Evolutionary conservation across 768 basidiomycete species (phyloP), one percentile per base, ranked within the genome.

Genomic region (Tubosaeta brunneosetosa): DNA sequence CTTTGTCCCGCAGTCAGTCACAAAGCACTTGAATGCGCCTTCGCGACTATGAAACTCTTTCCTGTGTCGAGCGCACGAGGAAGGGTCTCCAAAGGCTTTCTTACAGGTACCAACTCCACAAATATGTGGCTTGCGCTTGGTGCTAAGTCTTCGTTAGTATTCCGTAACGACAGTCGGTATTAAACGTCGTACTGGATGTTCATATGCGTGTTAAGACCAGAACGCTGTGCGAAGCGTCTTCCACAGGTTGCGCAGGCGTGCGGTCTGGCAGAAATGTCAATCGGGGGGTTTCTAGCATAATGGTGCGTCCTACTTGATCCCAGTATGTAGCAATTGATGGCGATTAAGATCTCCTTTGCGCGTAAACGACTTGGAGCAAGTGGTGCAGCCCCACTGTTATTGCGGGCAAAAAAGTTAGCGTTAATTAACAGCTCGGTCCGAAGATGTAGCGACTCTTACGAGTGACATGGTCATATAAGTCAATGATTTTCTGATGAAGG

Each of bases 31-130:
- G 56, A 77, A 81, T 26, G 69, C 70, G 26, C 73, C 73, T 25
- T 70, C 53, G 3, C 64, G 64, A 16, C 63, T 57, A 60, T 88
- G 86, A 3, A 72, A 77, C 66, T 87, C 85, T 61, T 77, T 80
- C 50, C 75, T 73, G 59, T 88, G 86, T 9, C 86, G 82, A 29
- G 79, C 71, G 56, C 82, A 72, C 42, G 86, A 87, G 0, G 86
- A 88, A 11, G 84, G 86, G 59, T 88, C 86, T 13, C 80, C 80
- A 57, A 88, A 88, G 13, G 71, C 65, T 29, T 77, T 71, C 10
- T 48, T 51, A 60, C 86, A 88, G 19, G 63, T 66, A 9, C 66
- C 59, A 40, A 76, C 69, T 13, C 70, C 72, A 58, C 87, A 89
- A 6, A 47, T 48, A 58, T 73, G 77, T 1, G 84, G 85, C 64